These are phyloP conservation scores for Phytophthora sp. DNA, from an alignment of 352 stramenopile species.

Conservation along the genomic window DNA sequence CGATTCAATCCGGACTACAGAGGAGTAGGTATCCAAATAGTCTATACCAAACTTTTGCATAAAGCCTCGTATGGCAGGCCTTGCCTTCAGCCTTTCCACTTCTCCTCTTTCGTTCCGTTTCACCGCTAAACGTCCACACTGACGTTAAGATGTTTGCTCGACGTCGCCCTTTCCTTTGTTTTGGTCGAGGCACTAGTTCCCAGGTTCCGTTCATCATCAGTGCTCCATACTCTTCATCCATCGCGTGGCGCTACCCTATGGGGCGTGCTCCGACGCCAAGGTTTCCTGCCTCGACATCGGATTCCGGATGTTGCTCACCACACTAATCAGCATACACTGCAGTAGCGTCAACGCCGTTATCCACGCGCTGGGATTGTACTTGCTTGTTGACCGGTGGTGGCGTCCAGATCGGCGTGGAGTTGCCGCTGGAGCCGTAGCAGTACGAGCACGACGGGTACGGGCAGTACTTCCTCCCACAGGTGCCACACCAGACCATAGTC, in stretches of 20 bases:
- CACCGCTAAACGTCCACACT: not conserved
- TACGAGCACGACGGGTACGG: no score
- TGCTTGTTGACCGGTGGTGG: not conserved
- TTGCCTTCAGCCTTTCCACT: constrained; percentile 8
- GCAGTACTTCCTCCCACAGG: no score
- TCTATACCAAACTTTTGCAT: constrained; percentile 7
- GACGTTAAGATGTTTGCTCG: no score
- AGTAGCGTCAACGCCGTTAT: constrained; percentile 7
- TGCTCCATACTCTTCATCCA: constrained; percentile 1
- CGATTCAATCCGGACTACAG: constrained; percentile 8
- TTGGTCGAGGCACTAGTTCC: constrained; percentile 7
- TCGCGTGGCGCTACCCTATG: not conserved
- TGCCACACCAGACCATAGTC: no score
- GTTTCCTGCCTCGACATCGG: not conserved
- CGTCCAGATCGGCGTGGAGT: not conserved
- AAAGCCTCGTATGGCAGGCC: constrained; percentile 12
- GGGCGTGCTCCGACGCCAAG: constrained; percentile 9
- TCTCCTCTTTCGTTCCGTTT: constrained; percentile 9
- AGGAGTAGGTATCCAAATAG: constrained; percentile 10
- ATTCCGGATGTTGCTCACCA: constrained; percentile 11
- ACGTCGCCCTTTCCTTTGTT: no score
- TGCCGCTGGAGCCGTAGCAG: no score
- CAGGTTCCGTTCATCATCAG: constrained; percentile 7
- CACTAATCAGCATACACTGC: constrained; percentile 16
- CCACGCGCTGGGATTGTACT: constrained; percentile 4